Conservation (phyloP, 2,329 filamentous ascomycete genomes). For the Neobulgaria alba region DNA sequence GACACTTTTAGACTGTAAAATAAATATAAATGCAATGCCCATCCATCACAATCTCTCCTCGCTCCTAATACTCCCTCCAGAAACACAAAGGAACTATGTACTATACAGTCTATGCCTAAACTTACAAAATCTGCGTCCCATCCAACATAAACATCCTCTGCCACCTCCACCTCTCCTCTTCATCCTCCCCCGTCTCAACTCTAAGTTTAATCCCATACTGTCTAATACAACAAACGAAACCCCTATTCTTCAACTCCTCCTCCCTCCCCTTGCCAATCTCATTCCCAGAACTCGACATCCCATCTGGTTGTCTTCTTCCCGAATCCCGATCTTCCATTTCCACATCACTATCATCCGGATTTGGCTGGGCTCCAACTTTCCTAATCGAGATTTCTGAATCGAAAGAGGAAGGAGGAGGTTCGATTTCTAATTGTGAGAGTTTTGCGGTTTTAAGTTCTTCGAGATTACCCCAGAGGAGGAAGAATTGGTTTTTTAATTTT, state of each 20-base stretch:
- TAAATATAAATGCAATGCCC: too few relatives aligned
- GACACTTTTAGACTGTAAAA: too few relatives aligned
- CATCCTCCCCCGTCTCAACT: constrained; percentile 33
- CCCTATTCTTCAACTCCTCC: constrained; percentile 35
- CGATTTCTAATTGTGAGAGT: constrained; percentile 12
- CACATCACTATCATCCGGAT: constrained; percentile 21
- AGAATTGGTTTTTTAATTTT: constrained; percentile 60
- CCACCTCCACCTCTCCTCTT: constrained; percentile 44
- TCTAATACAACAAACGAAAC: constrained; percentile 62
- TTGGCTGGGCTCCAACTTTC: constrained; percentile 19
- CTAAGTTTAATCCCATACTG: constrained; percentile 55
- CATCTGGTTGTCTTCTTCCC: not conserved
- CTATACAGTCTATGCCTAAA: too few relatives aligned
- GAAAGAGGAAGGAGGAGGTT: constrained; percentile 9
- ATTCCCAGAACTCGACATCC: constrained; percentile 10
- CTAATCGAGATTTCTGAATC: constrained; percentile 2
- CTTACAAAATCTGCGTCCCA: constrained; percentile 59
- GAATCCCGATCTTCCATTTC: constrained; percentile 9
- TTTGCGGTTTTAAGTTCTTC: constrained; percentile 55
- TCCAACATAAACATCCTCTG: constrained; percentile 56
- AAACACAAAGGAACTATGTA: too few relatives aligned
- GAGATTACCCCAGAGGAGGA: constrained; percentile 76
- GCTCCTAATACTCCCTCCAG: too few relatives aligned
- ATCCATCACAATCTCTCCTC: too few relatives aligned
- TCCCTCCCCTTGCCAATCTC: constrained; percentile 5